phyloP scores from a whole-genome alignment of 345 rosid genomes.

The Microthlaspi erraticum region DNA sequence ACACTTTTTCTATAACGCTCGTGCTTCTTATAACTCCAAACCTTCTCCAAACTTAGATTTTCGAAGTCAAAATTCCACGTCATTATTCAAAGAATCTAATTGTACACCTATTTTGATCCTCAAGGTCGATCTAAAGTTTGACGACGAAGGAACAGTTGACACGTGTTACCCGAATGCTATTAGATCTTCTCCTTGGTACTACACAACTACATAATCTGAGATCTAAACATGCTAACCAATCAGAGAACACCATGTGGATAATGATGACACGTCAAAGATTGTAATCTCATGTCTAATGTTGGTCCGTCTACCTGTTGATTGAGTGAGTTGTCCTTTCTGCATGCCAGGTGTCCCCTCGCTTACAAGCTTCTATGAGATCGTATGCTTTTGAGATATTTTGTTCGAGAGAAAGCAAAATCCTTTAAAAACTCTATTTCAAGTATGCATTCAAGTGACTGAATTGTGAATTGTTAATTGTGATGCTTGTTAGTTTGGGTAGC shows the following conservation, averaged over 20 bases:
- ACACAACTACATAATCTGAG: constrained; percentile 39
- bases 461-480: too few species aligned
- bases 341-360: constrained; percentile 20
- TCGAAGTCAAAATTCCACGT: constrained; percentile 22
- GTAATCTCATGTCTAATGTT: constrained; percentile 31
- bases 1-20: constrained; percentile 34
- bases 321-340: constrained; percentile 29
- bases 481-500: too few species aligned
- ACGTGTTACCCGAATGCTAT: constrained; percentile 27
- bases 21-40: constrained; percentile 44
- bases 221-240: constrained; percentile 21
- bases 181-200: constrained; percentile 28
- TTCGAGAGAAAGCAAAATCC: neutral
- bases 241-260: constrained; percentile 35
- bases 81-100: constrained; percentile 23
- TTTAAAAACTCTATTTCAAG: neutral
- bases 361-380: constrained; percentile 19
- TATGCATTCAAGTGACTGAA: constrained; percentile 9
- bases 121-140: constrained; percentile 11
- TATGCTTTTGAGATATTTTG: constrained; percentile 32
- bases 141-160: constrained; percentile 13
- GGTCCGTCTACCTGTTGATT: constrained; percentile 8
- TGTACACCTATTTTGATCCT: constrained; percentile 30
- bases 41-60: constrained; percentile 27
- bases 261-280: constrained; percentile 29